Conservation (phyloP, 257 asterid genomes). For the Solanum microdontum region DNA sequence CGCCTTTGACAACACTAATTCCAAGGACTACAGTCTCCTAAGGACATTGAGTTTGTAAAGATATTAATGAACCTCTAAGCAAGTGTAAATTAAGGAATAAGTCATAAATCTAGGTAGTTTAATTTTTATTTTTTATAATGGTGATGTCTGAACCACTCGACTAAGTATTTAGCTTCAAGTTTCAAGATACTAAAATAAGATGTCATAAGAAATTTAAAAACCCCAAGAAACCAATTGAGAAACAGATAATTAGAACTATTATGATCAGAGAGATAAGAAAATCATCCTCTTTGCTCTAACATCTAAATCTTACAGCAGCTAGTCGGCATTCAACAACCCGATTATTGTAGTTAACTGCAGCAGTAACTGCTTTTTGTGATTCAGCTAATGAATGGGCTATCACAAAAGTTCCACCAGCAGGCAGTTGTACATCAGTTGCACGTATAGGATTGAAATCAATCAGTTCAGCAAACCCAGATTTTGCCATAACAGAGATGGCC, state of each 20-base stretch:
- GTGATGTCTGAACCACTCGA: not conserved
- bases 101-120: not conserved
- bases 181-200: not conserved
- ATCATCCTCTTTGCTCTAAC: not conserved
- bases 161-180: not conserved
- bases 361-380: constrained; percentile 93
- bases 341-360: constrained; percentile 89
- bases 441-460: constrained; percentile 93
- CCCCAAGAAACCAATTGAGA: not conserved
- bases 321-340: constrained; percentile 91
- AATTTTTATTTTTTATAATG: not conserved
- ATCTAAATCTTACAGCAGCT: constrained; percentile 61
- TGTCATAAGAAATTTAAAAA: not conserved
- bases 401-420: constrained; percentile 74
- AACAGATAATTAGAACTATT: not conserved
- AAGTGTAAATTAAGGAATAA: not conserved
- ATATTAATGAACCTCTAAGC: not conserved
- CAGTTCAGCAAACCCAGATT: constrained; percentile 86
- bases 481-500: constrained; percentile 92
- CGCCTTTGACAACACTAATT: not conserved
- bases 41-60: not conserved
- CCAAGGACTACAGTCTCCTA: not conserved
- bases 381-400: constrained; percentile 91
- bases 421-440: constrained; percentile 86
- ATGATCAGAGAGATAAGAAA: not conserved